Evolutionary conservation across 2,329 filamentous ascomycete species (phyloP).

Genomic region (Parasarocladium wereldwijsianum): DNA sequence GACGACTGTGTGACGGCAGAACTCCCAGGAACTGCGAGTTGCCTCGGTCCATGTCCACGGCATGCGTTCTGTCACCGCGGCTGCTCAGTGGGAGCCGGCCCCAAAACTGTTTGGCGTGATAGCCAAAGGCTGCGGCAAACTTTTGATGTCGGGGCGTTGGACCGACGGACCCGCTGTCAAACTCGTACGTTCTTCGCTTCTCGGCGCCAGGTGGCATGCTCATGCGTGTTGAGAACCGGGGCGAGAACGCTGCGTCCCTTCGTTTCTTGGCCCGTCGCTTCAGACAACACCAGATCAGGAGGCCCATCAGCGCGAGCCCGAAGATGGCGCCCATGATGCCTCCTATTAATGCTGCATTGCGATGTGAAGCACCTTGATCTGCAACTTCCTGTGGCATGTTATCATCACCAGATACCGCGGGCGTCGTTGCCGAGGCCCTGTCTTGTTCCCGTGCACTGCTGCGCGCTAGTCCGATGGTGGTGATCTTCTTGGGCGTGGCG

Average conservation of each 20-base stretch:
- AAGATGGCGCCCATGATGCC: conserved; percentile 31
- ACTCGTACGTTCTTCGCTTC: conserved; percentile 10
- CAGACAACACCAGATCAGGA: conserved; percentile 31
- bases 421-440: background rate
- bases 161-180: conserved; percentile 31
- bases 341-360: conserved; percentile 19
- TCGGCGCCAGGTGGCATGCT: conserved; percentile 11
- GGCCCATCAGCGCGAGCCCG: conserved; percentile 20
- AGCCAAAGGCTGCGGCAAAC: conserved; percentile 14
- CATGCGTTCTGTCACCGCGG: conserved; percentile 7
- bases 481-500: conserved; percentile 2
- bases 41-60: conserved; percentile 34
- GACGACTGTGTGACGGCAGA: conserved; percentile 2
- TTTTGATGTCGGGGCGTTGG: conserved; percentile 27
- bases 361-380: background rate
- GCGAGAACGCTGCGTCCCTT: conserved; percentile 18
- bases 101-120: conserved; percentile 8
- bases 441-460: conserved; percentile 2
- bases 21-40: conserved; percentile 34
- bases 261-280: conserved; percentile 25
- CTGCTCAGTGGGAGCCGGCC: conserved; percentile 4
- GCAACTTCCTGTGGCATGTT: background rate
- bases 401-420: conserved; percentile 1
- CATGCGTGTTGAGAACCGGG: conserved; percentile 1
- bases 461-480: conserved; percentile 5